phyloP scores from a whole-genome alignment of 805 yeast genomes.

The Saccharomycopsis selenospora region DNA sequence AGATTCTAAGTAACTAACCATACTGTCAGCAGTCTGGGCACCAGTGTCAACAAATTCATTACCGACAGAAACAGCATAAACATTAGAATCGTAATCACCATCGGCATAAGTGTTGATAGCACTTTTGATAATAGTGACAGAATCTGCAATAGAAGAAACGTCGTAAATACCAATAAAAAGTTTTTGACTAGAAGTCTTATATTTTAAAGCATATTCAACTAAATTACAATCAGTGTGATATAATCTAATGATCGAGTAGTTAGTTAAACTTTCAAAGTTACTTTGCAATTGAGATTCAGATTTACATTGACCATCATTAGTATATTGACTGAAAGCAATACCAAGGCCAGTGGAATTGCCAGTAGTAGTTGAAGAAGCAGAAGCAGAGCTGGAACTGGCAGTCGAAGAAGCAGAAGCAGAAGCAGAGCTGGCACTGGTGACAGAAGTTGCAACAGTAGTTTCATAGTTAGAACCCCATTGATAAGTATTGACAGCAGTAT shows the following conservation, averaged over 20 bases:
- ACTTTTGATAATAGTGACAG: constrained; percentile 44
- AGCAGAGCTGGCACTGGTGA: constrained; percentile 11
- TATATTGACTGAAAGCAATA: constrained; percentile 76
- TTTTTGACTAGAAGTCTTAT: constrained; percentile 49
- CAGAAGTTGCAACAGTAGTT: not conserved
- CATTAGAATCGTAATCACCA: constrained; percentile 29
- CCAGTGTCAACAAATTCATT: constrained; percentile 94
- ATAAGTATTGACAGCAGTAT: not conserved
- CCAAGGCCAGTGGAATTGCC: constrained; percentile 46
- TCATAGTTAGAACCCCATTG: not conserved
- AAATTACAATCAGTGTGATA: constrained; percentile 85
- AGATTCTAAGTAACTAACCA: constrained; percentile 50
- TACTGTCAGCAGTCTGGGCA: constrained; percentile 60
- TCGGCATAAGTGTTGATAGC: constrained; percentile 43
- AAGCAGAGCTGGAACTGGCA: constrained; percentile 27
- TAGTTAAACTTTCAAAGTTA: constrained; percentile 49
- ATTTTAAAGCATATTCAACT: constrained; percentile 57
- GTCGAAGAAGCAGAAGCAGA: constrained; percentile 17
- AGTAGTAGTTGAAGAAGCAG: constrained; percentile 30
- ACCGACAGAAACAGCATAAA: constrained; percentile 80
- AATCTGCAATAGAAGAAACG: constrained; percentile 46
- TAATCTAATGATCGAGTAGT: constrained; percentile 56
- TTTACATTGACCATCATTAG: constrained; percentile 61
- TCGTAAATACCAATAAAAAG: constrained; percentile 68
- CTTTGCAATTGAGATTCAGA: constrained; percentile 46